Percentiles rank a stretch among this genome's conserved stretches.
These are phyloP conservation scores for Serendipita indica DNA, from an alignment of 768 basidiomycete species.

Conservation along the genomic window DNA sequence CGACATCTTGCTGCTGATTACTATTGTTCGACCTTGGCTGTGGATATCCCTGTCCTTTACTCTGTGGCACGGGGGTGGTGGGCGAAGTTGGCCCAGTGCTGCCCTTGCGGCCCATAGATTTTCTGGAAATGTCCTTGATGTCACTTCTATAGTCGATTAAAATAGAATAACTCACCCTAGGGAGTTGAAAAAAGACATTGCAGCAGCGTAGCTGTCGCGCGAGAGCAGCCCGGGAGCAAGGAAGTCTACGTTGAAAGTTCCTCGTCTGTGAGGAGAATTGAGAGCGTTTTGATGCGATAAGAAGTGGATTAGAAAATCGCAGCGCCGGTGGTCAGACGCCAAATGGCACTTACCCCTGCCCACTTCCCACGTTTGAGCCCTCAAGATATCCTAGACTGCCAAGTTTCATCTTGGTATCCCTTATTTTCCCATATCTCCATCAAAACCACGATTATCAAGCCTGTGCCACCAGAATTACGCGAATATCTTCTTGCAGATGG, in stretches of 20 bases:
- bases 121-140: not conserved
- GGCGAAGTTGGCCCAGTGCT: not conserved
- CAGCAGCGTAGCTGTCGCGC: not conserved
- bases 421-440: conserved; percentile 46
- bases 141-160: not conserved
- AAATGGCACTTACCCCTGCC: not conserved
- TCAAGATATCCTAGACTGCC: conserved; percentile 50
- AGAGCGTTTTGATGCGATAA: too few relatives aligned
- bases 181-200: conserved; percentile 8
- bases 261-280: not conserved
- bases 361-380: conserved; percentile 38
- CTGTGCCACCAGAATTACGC: conserved; percentile 45
- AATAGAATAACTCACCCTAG: not conserved
- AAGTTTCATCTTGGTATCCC: conserved; percentile 79
- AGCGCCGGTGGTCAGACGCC: too few relatives aligned
- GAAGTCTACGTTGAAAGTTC: not conserved
- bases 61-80: not conserved
- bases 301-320: too few relatives aligned
- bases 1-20: not conserved
- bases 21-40: not conserved
- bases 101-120: conserved; percentile 8
- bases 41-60: not conserved
- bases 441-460: conserved; percentile 59
- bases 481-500: conserved; percentile 71
- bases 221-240: not conserved